These are phyloP conservation scores for Kokia cookei DNA, from an alignment of 441 rosid genomes.

Conservation along the genomic window DNA sequence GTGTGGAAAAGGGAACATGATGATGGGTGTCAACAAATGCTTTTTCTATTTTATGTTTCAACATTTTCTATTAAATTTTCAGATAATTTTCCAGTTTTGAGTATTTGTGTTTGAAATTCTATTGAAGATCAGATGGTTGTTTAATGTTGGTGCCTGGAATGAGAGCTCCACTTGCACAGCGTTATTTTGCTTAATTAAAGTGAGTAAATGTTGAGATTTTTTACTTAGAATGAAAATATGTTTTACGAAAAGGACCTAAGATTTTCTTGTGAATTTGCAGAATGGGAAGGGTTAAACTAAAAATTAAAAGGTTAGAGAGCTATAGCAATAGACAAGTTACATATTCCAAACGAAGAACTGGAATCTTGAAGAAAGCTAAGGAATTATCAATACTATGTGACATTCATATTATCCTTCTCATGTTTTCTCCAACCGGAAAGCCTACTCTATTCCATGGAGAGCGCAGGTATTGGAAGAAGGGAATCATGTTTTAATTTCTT, in stretches of 20 bases:
- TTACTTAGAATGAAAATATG: background rate
- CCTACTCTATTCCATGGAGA: slow-evolving; percentile 46
- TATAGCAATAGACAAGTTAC: slow-evolving; percentile 50
- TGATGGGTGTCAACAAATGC: background rate
- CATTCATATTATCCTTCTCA: slow-evolving; percentile 50
- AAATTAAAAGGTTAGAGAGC: slow-evolving; percentile 56
- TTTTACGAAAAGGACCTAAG: background rate
- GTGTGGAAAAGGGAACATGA: background rate
- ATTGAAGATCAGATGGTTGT: slow-evolving; percentile 11
- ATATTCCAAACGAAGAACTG: slow-evolving; percentile 45
- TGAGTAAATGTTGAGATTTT: slow-evolving; percentile 14
- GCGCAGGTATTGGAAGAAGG: slow-evolving; percentile 32
- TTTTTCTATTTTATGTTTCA: background rate
- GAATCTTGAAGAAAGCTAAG: slow-evolving; percentile 47
- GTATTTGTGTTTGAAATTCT: slow-evolving; percentile 5
- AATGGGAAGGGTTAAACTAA: slow-evolving; percentile 61
- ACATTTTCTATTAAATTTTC: background rate
- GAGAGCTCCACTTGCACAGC: slow-evolving; percentile 23
- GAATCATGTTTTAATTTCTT: background rate
- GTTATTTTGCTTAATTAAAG: slow-evolving; percentile 18
- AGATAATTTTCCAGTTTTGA: background rate
- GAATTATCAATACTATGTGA: slow-evolving; percentile 53
- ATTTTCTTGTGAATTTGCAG: slow-evolving; percentile 18
- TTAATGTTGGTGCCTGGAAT: slow-evolving; percentile 18
- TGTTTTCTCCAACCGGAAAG: slow-evolving; percentile 56